phyloP scores from a whole-genome alignment of 2,329 filamentous ascomycete genomes.

The Domatiomyces catenatus region DNA sequence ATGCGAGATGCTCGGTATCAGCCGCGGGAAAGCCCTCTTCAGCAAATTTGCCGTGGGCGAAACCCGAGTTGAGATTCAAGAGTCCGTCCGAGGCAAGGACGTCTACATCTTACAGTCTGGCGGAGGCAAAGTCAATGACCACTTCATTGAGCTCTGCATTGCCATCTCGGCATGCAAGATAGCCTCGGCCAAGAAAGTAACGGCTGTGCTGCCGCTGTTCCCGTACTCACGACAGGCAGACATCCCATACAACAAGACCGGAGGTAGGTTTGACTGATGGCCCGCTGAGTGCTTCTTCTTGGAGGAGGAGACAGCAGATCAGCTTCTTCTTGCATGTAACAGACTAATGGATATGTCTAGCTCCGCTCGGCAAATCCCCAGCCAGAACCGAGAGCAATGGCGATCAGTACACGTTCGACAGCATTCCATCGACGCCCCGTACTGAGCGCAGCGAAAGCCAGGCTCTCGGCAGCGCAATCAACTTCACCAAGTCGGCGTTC shows the following conservation, averaged over 20 bases:
- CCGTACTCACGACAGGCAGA: conserved; percentile 95
- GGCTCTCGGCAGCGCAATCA: conserved; percentile 36
- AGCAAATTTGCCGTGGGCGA: conserved; percentile 91
- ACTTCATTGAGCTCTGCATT: conserved; percentile 91
- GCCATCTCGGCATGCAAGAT: conserved; percentile 97
- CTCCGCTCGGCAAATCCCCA: conserved; percentile 15
- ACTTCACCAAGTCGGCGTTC: background rate
- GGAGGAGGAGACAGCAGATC: background rate
- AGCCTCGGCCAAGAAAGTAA: conserved; percentile 81
- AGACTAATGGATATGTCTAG: background rate
- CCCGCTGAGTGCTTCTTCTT: background rate
- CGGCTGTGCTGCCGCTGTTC: conserved; percentile 85
- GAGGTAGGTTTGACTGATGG: conserved; percentile 46
- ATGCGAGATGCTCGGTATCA: conserved; percentile 74
- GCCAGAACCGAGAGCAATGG: conserved; percentile 29
- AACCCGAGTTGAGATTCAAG: conserved; percentile 85
- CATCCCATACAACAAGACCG: conserved; percentile 88
- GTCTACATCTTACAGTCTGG: conserved; percentile 97
- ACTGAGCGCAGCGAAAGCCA: conserved; percentile 53
- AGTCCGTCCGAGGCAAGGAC: conserved; percentile 94
- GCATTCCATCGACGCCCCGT: conserved; percentile 70
- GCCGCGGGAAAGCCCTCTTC: conserved; percentile 68
- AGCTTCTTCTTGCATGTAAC: background rate
- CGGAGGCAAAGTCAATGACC: conserved; percentile 84
- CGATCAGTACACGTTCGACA: conserved; percentile 72